Conservation (phyloP, 345 rosid species). For the Rhizophora mangle region DNA sequence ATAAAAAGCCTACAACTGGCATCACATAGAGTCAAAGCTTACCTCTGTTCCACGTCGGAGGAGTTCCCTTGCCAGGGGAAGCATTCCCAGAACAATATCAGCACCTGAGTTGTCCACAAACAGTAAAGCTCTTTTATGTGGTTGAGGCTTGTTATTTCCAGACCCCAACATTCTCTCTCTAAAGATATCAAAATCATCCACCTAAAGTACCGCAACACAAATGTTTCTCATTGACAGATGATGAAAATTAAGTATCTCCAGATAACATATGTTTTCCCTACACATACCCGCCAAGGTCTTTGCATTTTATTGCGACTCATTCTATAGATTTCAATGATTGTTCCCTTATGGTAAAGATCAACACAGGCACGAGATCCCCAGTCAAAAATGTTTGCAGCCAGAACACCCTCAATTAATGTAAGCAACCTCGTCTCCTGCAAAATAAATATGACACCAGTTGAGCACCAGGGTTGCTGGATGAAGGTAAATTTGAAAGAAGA, state of each 20-base stretch:
- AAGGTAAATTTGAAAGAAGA: not conserved
- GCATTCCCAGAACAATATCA: slow-evolving; percentile 91
- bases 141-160: slow-evolving; percentile 54
- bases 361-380: slow-evolving; percentile 99
- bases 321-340: slow-evolving; percentile 95
- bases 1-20: too few species aligned
- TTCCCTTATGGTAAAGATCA: slow-evolving; percentile 96
- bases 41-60: slow-evolving; percentile 96
- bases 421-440: slow-evolving; percentile 88
- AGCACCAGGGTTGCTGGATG: not conserved
- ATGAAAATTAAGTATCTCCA: not conserved
- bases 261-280: slow-evolving; percentile 13
- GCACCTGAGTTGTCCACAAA: slow-evolving; percentile 99
- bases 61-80: slow-evolving; percentile 94
- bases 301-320: slow-evolving; percentile 99
- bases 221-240: not conserved
- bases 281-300: slow-evolving; percentile 89
- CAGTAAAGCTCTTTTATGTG: slow-evolving; percentile 89
- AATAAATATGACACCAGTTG: slow-evolving; percentile 9
- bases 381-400: slow-evolving; percentile 98
- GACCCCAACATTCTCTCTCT: slow-evolving; percentile 85
- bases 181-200: slow-evolving; percentile 90
- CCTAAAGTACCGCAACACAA: slow-evolving; percentile 39
- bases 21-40: slow-evolving; percentile 18
- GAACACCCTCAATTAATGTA: slow-evolving; percentile 87